Base-by-base conservation (phyloP, 2,329 filamentous ascomycete genomes). In the Apiospora marii region DNA sequence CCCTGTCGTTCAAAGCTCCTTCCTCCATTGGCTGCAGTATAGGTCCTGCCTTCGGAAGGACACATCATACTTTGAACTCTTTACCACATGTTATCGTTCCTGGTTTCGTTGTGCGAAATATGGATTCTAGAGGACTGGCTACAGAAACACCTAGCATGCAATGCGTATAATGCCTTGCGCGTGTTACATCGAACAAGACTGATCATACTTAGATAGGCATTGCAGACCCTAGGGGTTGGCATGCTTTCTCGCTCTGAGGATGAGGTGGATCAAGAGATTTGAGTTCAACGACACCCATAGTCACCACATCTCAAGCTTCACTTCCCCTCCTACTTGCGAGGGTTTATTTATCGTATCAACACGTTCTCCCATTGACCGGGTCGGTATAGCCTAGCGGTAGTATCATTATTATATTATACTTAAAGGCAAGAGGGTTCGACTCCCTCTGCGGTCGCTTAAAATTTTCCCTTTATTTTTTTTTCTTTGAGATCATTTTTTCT, bases 371-470 rank as follows among this genome's bases (percentile, higher is more conserved):
- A 19, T 53, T 53, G 24, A 30, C 24, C 13, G 51, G 24, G 24
- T 30, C 24, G 51, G 51, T 53, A 30, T 53, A 30, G 24, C 24
- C 13, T 53, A 27, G 51, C 51, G 51, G 51, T 61, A 61, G 53
- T 61, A 61, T 61, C 53, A 61, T 61, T 61, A 61, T 61, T 51
- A 37, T 61, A 61, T 61, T 64, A 64, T 64, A 64, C 58, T 64
- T 14, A 37, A 64, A 41, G 58, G 58, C 58, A 41, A 24, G 58
- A 64, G 34, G 58, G 58, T 41, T 41, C 58, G 34, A 41, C 30
- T 41, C 58, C 58, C 58, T 64, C 34, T 64, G 58, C 58, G 8
- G 34, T 41, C 58, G n/a, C 19, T 64, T 64, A 14, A 34, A 19
- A 34, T 58, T 58, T 30, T 30, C 24, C 19, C 10, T 41, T 41